Base-by-base conservation (phyloP, 1,139 yeast species). In the Ashbya aceris region DNA sequence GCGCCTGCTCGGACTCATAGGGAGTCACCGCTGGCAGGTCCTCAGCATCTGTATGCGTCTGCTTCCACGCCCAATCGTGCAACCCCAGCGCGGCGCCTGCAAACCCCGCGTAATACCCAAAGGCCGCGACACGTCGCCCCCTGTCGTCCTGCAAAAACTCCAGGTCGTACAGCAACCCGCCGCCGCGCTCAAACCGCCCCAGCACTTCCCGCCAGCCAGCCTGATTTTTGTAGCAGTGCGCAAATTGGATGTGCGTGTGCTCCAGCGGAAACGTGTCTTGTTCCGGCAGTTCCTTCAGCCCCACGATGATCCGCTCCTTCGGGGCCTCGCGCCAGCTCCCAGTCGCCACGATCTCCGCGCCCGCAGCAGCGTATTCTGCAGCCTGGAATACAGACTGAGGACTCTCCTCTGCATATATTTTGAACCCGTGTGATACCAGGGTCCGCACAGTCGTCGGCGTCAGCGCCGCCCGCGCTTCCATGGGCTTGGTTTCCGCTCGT, bases 71-170 rank as follows among this genome's bases (percentile, higher is more conserved):
- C 96, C 97, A 91, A 64, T 87, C 95, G 61, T 77, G 77, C 42
- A 89, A 73, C 58, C 98, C 98, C 44, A 91, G 68, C 27, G 98
- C 98, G 38, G 99, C 97, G 58, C 98, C 98, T 10, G 97, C 98
- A 61, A 93, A 91, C 20, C 98, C 98, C 38, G 99, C 98, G 64
- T 91, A 91, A 71, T 77, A 93, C 12, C 99, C 98, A 62, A 91
- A 91, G 10, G 98, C 98, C 39, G 98, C 99, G 33, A 93, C 99
- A 68, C 98, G 83, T 71, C 97, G 83, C 30, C 97, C 97, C 60
- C 78, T 79, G 54, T 84, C 96, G 62, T 91, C 86, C 64, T 85
- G 94, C 61, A 93, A 73, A 62, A 91, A 91, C 68, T 93, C 99
- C 54, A 91, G 70, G 64, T 93, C 98, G 63, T 91, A 91, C 52